Evolutionary conservation across 164 flowering plant species (phyloP).

Genomic region (Nelumbo lutea): DNA sequence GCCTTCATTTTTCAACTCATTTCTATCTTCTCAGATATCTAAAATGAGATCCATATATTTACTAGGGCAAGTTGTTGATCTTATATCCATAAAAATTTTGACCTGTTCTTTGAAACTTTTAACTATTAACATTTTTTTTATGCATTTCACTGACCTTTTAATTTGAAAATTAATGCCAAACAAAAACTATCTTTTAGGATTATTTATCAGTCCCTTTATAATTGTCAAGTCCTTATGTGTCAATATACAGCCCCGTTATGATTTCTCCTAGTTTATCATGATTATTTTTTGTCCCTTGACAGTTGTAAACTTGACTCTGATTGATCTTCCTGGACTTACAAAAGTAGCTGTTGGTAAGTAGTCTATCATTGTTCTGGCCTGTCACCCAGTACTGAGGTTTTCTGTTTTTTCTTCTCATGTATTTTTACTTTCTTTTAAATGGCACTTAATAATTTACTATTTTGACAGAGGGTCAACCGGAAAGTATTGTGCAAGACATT

Average conservation of each 20-base stretch:
- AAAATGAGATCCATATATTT: no score
- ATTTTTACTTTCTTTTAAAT: not conserved
- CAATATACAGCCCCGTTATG: not conserved
- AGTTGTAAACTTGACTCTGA: slow-evolving; percentile 92
- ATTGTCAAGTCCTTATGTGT: not conserved
- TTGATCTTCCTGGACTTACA: slow-evolving; percentile 98
- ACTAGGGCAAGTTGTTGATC: no score
- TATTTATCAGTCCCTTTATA: not conserved
- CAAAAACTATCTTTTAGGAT: not conserved
- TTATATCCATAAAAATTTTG: no score
- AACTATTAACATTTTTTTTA: no score
- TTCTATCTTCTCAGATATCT: no score
- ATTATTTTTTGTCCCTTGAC: slow-evolving; percentile 18
- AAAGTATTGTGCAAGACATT: slow-evolving; percentile 75
- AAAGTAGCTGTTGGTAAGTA: slow-evolving; percentile 93
- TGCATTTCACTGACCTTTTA: not conserved
- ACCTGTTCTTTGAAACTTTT: no score
- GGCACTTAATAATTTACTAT: not conserved
- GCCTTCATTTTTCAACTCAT: no score
- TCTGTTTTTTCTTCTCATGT: not conserved
- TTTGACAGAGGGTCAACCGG: slow-evolving; percentile 58
- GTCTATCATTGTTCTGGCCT: not conserved
- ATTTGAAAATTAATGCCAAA: not conserved
- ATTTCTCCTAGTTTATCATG: not conserved
- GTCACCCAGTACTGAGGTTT: not conserved